A percentile compares a stretch with the other conserved stretches of the same genome.
Evolutionary conservation across 129 eudicot species (phyloP).

Genomic region (Deinandra increscens): DNA sequence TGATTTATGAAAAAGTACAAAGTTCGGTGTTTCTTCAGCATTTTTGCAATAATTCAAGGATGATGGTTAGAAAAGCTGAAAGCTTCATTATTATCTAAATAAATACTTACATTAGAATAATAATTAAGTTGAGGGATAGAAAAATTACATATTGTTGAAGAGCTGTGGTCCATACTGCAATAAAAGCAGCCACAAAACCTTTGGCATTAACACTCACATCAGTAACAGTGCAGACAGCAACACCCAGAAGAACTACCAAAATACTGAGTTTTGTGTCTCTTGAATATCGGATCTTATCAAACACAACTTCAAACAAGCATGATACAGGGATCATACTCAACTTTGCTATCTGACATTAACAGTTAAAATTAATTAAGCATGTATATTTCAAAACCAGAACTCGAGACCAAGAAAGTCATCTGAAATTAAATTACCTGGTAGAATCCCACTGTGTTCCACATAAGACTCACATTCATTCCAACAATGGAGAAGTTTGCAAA

Average conservation of each 20-base stretch:
- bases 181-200: constrained; percentile 71
- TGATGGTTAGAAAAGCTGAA: neutral
- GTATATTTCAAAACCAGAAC: neutral
- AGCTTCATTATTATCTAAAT: neutral
- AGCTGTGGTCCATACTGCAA: constrained; percentile 81
- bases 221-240: constrained; percentile 86
- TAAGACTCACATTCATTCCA: constrained; percentile 84
- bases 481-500: constrained; percentile 80
- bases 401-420: neutral
- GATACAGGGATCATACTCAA: constrained; percentile 88
- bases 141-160: constrained; percentile 78
- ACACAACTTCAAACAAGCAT: constrained; percentile 67
- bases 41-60: neutral
- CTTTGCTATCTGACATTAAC: constrained; percentile 62
- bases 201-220: constrained; percentile 75
- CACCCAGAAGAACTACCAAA: constrained; percentile 67
- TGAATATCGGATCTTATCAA: constrained; percentile 75
- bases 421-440: constrained; percentile 44
- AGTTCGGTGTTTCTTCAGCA: neutral
- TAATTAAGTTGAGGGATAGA: constrained; percentile 3
- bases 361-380: neutral
- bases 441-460: constrained; percentile 92
- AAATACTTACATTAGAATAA: neutral
- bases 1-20: neutral
- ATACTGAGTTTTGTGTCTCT: constrained; percentile 79